Percentiles rank a stretch among this genome's conserved stretches.
Conservation (phyloP, 225 moss, liverwort and hornwort species). For the Pseudisothecium myosuroides region DNA sequence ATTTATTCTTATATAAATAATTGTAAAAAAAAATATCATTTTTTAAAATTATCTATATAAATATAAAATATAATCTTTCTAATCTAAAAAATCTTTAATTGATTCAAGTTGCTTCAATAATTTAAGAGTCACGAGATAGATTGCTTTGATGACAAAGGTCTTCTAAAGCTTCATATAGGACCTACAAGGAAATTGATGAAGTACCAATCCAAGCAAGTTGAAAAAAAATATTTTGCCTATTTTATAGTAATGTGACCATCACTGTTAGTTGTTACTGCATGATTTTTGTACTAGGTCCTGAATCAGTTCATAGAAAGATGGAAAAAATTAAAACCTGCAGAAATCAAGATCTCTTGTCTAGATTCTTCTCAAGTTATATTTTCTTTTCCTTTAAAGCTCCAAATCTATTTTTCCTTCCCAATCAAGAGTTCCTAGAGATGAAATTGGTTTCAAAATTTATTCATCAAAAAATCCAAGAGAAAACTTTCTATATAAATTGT, state of each 20-base stretch:
- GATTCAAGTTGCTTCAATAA: not conserved
- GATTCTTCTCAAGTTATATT: not conserved
- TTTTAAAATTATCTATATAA: not conserved
- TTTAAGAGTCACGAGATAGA: too few relatives aligned
- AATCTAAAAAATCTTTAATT: not conserved
- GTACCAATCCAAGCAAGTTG: not conserved
- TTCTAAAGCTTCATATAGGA: not conserved
- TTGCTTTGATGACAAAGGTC: not conserved
- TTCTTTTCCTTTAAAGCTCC: not conserved
- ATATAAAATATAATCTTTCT: not conserved
- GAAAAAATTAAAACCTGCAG: not conserved
- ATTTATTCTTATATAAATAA: not conserved
- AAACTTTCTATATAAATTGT: not conserved
- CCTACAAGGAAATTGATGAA: not conserved
- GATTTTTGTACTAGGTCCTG: not conserved
- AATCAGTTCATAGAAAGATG: not conserved
- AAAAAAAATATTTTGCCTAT: not conserved
- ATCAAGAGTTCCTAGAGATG: accelerated
- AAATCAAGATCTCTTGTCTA: not conserved
- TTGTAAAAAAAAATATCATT: not conserved
- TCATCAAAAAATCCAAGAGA: not conserved
- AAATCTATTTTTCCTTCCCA: not conserved
- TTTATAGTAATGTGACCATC: not conserved
- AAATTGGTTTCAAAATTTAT: not conserved
- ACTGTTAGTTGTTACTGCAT: not conserved